Conservation (phyloP, 768 basidiomycete genomes). For the Lentinula raphanica region DNA sequence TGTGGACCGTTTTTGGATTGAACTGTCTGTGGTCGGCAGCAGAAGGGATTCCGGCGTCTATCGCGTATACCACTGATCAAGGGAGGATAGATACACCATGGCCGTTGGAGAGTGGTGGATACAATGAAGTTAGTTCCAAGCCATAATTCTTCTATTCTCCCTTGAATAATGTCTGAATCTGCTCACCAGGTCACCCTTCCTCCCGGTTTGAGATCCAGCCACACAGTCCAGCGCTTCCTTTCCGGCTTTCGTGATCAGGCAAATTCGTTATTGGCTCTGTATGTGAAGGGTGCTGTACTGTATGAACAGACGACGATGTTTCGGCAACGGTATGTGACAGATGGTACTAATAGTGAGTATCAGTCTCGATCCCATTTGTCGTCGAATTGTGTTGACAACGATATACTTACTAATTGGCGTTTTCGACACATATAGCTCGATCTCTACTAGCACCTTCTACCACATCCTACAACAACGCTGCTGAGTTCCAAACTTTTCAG, state of each 20-base stretch:
- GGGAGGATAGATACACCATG: conserved; percentile 8
- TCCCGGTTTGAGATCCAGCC: not conserved
- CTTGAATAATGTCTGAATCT: not conserved
- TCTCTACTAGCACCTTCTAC: no score
- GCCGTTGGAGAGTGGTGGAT: conserved; percentile 2
- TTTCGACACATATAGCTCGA: no score
- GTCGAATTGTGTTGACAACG: no score
- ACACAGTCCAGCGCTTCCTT: conserved; percentile 3
- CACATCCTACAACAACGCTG: no score
- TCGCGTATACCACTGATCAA: conserved; percentile 20
- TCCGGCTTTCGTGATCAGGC: not conserved
- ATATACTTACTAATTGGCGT: no score
- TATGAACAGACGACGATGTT: conserved; percentile 2
- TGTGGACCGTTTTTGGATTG: conserved; percentile 34
- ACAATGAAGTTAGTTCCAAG: not conserved
- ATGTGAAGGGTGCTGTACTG: not conserved
- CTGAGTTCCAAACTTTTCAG: not conserved
- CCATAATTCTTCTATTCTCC: no score
- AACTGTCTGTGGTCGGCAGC: conserved; percentile 32
- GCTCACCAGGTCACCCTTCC: not conserved
- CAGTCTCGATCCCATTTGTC: no score
- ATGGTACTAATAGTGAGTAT: not conserved
- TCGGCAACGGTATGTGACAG: not conserved
- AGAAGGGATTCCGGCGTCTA: conserved; percentile 25
- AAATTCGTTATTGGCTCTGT: not conserved